These are phyloP conservation scores for Pyrenophora teres DNA, from an alignment of 2,329 filamentous ascomycete species.

Conservation along the genomic window DNA sequence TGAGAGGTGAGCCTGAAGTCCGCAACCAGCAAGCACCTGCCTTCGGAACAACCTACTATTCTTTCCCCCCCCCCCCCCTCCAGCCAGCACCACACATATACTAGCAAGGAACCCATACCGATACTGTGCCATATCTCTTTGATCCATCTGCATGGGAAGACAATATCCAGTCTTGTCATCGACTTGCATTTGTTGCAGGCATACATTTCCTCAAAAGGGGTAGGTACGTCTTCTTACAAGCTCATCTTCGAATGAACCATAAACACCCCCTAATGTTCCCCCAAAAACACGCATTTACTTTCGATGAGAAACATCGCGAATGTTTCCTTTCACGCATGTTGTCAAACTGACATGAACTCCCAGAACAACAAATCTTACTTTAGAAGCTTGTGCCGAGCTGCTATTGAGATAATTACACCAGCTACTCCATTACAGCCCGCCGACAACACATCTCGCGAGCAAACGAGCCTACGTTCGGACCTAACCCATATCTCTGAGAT, in stretches of 20 bases:
- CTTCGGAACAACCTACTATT: background rate
- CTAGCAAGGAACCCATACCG: too few species aligned
- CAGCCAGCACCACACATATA: background rate
- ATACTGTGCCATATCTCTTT: too few species aligned
- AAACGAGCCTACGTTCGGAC: background rate
- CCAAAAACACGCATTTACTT: too few species aligned
- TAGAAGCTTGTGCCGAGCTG: background rate
- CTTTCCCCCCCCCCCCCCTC: background rate
- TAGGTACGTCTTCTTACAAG: background rate
- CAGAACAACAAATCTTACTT: background rate
- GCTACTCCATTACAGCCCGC: background rate
- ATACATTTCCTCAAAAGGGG: background rate
- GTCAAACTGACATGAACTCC: background rate
- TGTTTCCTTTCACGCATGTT: too few species aligned
- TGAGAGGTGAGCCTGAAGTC: background rate
- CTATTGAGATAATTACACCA: background rate
- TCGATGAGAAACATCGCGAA: too few species aligned
- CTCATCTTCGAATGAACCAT: too few species aligned
- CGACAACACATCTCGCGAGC: background rate
- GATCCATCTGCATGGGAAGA: too few species aligned
- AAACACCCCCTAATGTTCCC: too few species aligned
- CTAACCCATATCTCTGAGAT: conserved; percentile 1
- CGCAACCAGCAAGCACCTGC: background rate
- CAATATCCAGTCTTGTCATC: too few species aligned
- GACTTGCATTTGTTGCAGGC: too few species aligned